A percentile compares a stretch with the other conserved stretches of the same genome.
Conservation (phyloP, 768 basidiomycete species). For the Podaxis rugospora region DNA sequence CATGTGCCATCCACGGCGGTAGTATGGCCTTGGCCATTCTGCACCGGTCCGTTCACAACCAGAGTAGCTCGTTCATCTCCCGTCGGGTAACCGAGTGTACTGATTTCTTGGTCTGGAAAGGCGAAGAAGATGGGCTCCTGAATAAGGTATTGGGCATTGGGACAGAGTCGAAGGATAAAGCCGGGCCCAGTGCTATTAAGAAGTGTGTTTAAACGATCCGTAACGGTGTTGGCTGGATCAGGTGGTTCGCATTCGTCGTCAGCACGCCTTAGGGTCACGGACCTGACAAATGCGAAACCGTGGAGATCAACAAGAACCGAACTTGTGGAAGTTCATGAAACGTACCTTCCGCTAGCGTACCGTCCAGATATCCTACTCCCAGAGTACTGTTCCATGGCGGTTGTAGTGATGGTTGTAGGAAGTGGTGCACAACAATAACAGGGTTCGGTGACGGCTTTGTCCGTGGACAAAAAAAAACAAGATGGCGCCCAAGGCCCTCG, state of each 20-base stretch:
- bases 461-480: neutral
- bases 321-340: neutral
- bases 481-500: too few relatives aligned
- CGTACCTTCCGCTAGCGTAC: neutral
- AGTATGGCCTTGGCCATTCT: constrained; percentile 62
- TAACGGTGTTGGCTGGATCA: constrained; percentile 56
- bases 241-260: constrained; percentile 33
- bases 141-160: constrained; percentile 55
- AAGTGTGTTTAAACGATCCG: constrained; percentile 60
- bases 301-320: neutral
- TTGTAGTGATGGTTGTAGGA: neutral
- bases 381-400: constrained; percentile 6
- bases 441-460: neutral
- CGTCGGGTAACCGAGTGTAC: constrained; percentile 71
- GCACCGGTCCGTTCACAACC: constrained; percentile 60
- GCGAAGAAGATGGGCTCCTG: constrained; percentile 64
- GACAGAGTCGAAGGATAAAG: constrained; percentile 66
- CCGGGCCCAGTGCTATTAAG: constrained; percentile 64
- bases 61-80: constrained; percentile 65
- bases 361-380: neutral
- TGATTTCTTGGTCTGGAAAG: constrained; percentile 73
- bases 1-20: constrained; percentile 72
- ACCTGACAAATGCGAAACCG: neutral
- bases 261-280: constrained; percentile 1
- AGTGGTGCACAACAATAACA: neutral